Base-by-base conservation (phyloP, 2,329 filamentous ascomycete genomes). In the Tolypocladium sp. region DNA sequence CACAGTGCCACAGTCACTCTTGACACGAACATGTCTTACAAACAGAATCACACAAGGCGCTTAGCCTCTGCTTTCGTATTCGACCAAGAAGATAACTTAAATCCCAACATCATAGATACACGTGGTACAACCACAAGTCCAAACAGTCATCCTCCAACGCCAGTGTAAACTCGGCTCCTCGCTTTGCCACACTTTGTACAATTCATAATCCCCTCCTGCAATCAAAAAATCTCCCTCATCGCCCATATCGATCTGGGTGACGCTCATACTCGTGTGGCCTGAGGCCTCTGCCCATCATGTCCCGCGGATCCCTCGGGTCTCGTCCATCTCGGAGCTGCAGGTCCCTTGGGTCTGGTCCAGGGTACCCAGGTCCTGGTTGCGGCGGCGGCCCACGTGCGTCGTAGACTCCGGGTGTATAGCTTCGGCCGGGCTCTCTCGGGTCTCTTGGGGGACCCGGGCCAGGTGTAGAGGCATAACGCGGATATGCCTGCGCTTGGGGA, bases 261-360 rank as follows among this genome's bases (percentile, higher is more conserved):
- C 72, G 72, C 10, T 80, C 77, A 56, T 77, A 80, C 40, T 79
- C 77, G 38, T 77, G 77, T 17, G 76, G 77, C 56, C 77, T 70
- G 38, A 79, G 63, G 33, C 77, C 76, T 40, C 77, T 73, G 20
- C 69, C 69, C 63, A 78, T 71, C 58, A 78, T 70, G n/a, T 74
- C 72, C 35, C 76, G 71, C 37, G 73, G 73, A 58, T 77, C 74
- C 52, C 73, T 68, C 17, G 71, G 63, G 20, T 76, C 66, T 35
- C 66, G 62, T 22, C 61, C 69, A 66, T 70, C 58, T 69, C 73
- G 40, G 64, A 70, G 65, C 62, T 66, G 53, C 67, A 69, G 65
- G 61, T 66, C 55, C 69, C 71, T 61, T 60, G 69, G 65, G 58
- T 74, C 73, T 53, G 69, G 69, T 1, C 65, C 64, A 4, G 68